Percentiles rank a stretch among this genome's conserved stretches.
Evolutionary conservation across 2,329 filamentous ascomycete species (phyloP).

Genomic region (Arthroderma uncinatum): DNA sequence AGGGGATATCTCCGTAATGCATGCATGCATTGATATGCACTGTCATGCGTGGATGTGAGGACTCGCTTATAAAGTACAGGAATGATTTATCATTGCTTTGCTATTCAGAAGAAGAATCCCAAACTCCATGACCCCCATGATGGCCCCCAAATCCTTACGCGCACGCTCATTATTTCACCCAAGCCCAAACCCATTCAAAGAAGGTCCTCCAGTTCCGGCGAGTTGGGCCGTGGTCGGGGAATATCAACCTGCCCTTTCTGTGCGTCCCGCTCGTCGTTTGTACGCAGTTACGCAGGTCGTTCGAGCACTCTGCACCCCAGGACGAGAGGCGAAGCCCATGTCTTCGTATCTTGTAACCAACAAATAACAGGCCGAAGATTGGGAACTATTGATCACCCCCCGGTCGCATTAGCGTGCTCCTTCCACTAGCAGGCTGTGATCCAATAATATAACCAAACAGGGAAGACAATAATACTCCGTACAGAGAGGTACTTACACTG

Average conservation of each 20-base stretch:
- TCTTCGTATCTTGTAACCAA: conserved; percentile 31
- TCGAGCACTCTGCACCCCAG: conserved; percentile 29
- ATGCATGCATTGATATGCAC: too few species aligned
- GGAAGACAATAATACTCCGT: too few species aligned
- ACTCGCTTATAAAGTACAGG: too few species aligned
- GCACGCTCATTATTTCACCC: conserved; percentile 23
- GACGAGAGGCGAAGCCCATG: conserved; percentile 25
- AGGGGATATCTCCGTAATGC: too few species aligned
- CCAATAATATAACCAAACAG: too few species aligned
- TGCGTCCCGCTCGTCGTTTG: conserved; percentile 22
- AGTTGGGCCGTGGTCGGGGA: conserved; percentile 27
- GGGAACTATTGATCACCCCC: conserved; percentile 21
- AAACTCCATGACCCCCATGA: background rate
- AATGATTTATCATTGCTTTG: too few species aligned
- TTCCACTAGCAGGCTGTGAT: background rate
- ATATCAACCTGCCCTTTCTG: conserved; percentile 29
- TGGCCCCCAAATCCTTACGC: background rate
- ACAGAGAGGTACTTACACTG: conserved; percentile 23
- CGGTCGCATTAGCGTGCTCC: background rate
- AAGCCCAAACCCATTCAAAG: conserved; percentile 30
- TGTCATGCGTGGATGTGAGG: too few species aligned
- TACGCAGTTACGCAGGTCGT: conserved; percentile 29
- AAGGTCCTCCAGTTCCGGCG: conserved; percentile 23
- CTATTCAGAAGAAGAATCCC: too few species aligned
- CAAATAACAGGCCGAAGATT: conserved; percentile 28